Evolutionary conservation across 176 grass and related monocot genomes (phyloP).

Genomic region (Puya raimondii): DNA sequence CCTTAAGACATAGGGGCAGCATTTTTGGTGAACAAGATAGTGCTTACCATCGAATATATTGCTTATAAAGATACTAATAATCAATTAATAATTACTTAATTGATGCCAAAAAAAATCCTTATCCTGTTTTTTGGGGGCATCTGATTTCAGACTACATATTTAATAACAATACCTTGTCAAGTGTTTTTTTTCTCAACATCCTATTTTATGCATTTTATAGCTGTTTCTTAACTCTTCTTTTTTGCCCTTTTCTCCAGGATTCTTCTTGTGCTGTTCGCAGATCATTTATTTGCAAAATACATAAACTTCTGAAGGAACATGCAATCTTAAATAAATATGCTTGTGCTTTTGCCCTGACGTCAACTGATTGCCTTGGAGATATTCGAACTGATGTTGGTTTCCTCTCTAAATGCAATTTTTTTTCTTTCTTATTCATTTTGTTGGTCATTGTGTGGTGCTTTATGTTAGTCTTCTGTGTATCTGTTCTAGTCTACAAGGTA

Average conservation of each 20-base stretch:
- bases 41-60: too few relatives aligned
- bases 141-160: too few relatives aligned
- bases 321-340: constrained; percentile 70
- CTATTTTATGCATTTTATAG: constrained; percentile 11
- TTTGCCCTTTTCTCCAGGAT: constrained; percentile 52
- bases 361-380: constrained; percentile 58
- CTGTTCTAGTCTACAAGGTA: constrained; percentile 45
- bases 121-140: too few relatives aligned
- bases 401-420: constrained; percentile 14
- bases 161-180: not conserved
- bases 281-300: constrained; percentile 64
- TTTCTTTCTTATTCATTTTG: not conserved
- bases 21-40: too few relatives aligned
- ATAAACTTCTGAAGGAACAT: constrained; percentile 50
- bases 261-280: constrained; percentile 59
- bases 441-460: not conserved
- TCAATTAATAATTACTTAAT: too few relatives aligned
- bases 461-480: not conserved
- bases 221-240: constrained; percentile 13
- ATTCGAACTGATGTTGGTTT: constrained; percentile 63
- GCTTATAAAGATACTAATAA: too few relatives aligned
- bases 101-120: too few relatives aligned
- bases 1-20: too few relatives aligned
- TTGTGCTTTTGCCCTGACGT: constrained; percentile 81
- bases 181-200: not conserved